Conservation (phyloP, 192 early-diverging fungal species). For the Coemansia sp. region DNA sequence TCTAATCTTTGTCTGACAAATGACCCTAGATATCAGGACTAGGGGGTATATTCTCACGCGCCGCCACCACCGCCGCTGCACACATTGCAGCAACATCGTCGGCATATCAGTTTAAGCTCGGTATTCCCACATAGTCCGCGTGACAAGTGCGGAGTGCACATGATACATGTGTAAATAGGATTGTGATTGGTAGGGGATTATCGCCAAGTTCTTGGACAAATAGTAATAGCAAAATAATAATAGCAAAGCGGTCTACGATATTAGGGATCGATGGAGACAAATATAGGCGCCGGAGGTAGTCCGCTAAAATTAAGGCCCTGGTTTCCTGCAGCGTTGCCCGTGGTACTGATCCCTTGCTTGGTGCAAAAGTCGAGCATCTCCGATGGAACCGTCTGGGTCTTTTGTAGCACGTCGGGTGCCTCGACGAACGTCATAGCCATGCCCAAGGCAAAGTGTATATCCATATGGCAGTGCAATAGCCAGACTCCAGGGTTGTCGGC, state of each 20-base stretch:
- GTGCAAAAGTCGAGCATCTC: slow-evolving; percentile 60
- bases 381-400: slow-evolving; percentile 51
- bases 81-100: not conserved
- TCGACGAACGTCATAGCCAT: slow-evolving; percentile 70
- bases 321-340: slow-evolving; percentile 78
- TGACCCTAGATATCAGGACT: not conserved
- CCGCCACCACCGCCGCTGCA: not conserved
- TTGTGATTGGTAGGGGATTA: not conserved
- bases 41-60: not conserved
- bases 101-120: not conserved
- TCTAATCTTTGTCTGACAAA: slow-evolving; percentile 11
- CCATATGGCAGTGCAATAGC: slow-evolving; percentile 80
- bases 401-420: slow-evolving; percentile 61
- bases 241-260: not conserved
- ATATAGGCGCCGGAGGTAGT: slow-evolving; percentile 43
- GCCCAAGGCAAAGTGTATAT: slow-evolving; percentile 62
- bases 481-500: slow-evolving; percentile 81
- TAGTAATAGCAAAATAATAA: not conserved
- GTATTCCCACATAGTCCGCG: not conserved
- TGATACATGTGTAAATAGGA: not conserved
- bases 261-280: slow-evolving; percentile 18
- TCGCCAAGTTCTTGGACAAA: not conserved
- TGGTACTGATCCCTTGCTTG: slow-evolving; percentile 53
- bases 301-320: slow-evolving; percentile 64
- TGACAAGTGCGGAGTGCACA: not conserved